Evolutionary conservation across 2,329 filamentous ascomycete genomes (phyloP), one percentile per base, ranked within the genome.

Genomic region (Aureobasidium musti): DNA sequence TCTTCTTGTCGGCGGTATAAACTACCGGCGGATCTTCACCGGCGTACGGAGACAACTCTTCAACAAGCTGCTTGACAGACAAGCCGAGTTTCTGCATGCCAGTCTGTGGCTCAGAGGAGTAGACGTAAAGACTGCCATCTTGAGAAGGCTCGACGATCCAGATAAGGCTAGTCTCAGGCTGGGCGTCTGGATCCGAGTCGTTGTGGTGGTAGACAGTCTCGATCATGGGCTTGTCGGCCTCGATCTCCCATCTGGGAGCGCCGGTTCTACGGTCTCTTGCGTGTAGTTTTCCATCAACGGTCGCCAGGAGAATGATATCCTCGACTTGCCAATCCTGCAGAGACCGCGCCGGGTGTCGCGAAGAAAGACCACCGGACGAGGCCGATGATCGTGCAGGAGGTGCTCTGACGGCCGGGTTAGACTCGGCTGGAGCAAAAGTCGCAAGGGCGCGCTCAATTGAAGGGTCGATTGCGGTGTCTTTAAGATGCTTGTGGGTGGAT

Each of bases 271-370:
- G 87, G 82, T 97, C 92, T 79, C 88, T 88, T 77, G 94, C 93
- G 82, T 97, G 91, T 75, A 98, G 87, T 78, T 92, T 91, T 84
- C 95, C 95, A 84, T 98, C 93, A 87, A 98, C 91, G 86, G 95
- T 98, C 91, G 95, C 94, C 90, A 99, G 85, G 84, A 99, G 91
- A 82, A 98, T 91, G 87, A 97, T 96, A 84, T 98, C 93, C 91
- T 98, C 94, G 82, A 97, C 93, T 90, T 97, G 92, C 94, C 94
- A 98, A 83, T 97, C 94, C 87, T 93, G 90, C 86, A 98, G 85
- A 85, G 90, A 96, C 88, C 94, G 93, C 93, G 92, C 94, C 90
- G 85, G 84, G 78, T 91, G 89, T 89, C 89, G 90, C 90, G 91
- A 89, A 83, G 89, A 86, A 67, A 82, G 75, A 74, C 78, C 81